Evolutionary conservation across 164 flowering plant species (phyloP).

Genomic region (Dillenia suffruticosa): DNA sequence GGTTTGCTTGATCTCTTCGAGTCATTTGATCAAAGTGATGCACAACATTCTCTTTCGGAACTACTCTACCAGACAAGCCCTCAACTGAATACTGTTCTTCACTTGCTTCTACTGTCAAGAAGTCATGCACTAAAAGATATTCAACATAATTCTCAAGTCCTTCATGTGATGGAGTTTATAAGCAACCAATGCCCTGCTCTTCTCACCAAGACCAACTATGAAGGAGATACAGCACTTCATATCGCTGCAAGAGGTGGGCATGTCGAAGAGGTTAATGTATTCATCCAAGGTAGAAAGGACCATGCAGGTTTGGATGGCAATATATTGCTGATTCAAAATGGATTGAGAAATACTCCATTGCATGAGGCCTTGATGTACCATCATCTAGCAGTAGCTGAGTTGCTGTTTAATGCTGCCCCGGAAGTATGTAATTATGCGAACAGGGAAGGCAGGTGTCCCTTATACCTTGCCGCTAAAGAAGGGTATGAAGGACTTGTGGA

Average conservation of each 20-base stretch:
- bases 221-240: background rate
- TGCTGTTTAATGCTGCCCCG: background rate
- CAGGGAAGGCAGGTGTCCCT: background rate
- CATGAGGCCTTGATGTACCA: background rate
- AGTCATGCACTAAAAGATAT: background rate
- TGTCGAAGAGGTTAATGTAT: background rate
- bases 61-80: background rate
- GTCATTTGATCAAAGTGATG: too few relatives aligned
- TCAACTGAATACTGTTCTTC: background rate
- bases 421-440: background rate
- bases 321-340: background rate
- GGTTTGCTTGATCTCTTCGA: background rate
- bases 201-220: background rate
- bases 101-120: background rate
- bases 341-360: background rate
- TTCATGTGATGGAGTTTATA: too few relatives aligned
- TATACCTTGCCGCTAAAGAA: background rate
- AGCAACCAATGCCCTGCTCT: background rate
- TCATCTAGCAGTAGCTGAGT: background rate
- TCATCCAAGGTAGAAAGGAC: background rate
- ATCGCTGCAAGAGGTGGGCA: background rate
- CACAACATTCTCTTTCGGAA: background rate
- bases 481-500: background rate
- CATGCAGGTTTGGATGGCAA: background rate
- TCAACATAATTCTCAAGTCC: background rate